These are phyloP conservation scores for Liriodendron chinense DNA, from an alignment of 164 flowering plant genomes.

Conservation along the genomic window DNA sequence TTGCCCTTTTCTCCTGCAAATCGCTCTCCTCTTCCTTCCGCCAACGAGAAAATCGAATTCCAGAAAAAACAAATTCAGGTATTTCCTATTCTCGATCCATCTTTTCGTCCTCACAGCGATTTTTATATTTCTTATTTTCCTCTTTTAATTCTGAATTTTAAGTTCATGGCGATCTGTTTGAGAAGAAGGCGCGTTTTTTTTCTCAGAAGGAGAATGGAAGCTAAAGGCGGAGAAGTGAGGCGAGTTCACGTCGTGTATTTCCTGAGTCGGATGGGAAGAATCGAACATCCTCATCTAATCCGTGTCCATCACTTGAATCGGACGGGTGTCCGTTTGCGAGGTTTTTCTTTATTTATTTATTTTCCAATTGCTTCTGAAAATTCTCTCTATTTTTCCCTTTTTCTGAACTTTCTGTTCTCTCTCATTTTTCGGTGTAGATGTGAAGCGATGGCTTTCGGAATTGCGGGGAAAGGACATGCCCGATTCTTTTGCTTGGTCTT, in stretches of 20 bases:
- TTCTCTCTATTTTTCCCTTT: not conserved
- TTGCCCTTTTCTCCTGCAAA: not conserved
- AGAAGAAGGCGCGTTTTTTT: not conserved
- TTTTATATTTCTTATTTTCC: not conserved
- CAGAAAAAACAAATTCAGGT: not conserved
- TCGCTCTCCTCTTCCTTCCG: not conserved
- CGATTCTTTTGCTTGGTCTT: conserved; percentile 79
- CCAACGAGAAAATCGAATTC: not conserved
- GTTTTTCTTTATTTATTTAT: conserved; percentile 16
- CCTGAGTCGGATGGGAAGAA: conserved; percentile 54
- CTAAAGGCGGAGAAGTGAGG: conserved; percentile 38
- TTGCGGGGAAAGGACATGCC: conserved; percentile 79
- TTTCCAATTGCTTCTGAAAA: not conserved
- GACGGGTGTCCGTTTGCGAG: conserved; percentile 58
- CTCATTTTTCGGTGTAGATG: conserved; percentile 34
- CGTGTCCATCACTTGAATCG: conserved; percentile 53
- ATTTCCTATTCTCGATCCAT: not conserved
- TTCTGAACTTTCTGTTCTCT: not conserved
- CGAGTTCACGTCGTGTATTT: conserved; percentile 64
- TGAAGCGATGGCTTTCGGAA: conserved; percentile 79
- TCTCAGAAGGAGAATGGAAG: conserved; percentile 29
- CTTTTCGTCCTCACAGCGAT: not conserved
- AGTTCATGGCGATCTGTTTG: not conserved
- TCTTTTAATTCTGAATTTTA: not conserved
- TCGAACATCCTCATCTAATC: conserved; percentile 83